Conservation (phyloP, 2,329 filamentous ascomycete genomes). For the Chaetothyriales sp. region DNA sequence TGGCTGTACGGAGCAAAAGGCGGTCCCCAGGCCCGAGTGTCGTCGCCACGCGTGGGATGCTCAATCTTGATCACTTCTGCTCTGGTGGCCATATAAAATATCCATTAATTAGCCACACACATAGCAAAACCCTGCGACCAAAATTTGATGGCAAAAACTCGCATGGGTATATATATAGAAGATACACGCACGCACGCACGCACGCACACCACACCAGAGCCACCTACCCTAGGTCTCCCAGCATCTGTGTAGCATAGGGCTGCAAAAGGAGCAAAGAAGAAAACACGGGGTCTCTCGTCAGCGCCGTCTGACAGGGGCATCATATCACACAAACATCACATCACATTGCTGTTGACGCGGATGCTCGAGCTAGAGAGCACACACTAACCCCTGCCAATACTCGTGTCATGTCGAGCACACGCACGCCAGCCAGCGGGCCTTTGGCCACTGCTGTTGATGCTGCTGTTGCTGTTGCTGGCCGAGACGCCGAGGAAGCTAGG, state of each 20-base stretch:
- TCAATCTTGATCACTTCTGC: slow-evolving; percentile 97
- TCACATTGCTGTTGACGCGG: not conserved
- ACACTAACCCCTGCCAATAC: slow-evolving; percentile 79
- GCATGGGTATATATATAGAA: too few relatives aligned
- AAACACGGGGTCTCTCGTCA: not conserved
- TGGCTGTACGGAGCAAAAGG: slow-evolving; percentile 70
- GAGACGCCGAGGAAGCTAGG: not conserved
- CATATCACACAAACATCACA: not conserved
- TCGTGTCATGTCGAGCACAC: slow-evolving; percentile 90
- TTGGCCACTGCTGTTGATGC: not conserved
- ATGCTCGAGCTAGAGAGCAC: slow-evolving; percentile 6
- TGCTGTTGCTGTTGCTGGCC: not conserved
- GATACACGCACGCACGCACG: not conserved
- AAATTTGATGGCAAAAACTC: too few relatives aligned
- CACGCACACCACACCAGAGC: not conserved
- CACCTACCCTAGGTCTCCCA: slow-evolving; percentile 82
- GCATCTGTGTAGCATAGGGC: slow-evolving; percentile 95
- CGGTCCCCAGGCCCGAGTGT: slow-evolving; percentile 91
- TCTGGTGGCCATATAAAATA: slow-evolving; percentile 30
- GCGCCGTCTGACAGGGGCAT: not conserved
- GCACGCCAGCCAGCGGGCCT: slow-evolving; percentile 62
- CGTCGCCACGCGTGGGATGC: slow-evolving; percentile 78
- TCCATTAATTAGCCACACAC: not conserved
- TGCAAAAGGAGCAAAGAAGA: slow-evolving; percentile 25
- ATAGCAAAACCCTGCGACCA: too few relatives aligned